Percentiles rank a stretch among this genome's conserved stretches.
These are phyloP conservation scores for Aspergillus amoenus DNA, from an alignment of 2,329 filamentous ascomycete species.

Conservation along the genomic window DNA sequence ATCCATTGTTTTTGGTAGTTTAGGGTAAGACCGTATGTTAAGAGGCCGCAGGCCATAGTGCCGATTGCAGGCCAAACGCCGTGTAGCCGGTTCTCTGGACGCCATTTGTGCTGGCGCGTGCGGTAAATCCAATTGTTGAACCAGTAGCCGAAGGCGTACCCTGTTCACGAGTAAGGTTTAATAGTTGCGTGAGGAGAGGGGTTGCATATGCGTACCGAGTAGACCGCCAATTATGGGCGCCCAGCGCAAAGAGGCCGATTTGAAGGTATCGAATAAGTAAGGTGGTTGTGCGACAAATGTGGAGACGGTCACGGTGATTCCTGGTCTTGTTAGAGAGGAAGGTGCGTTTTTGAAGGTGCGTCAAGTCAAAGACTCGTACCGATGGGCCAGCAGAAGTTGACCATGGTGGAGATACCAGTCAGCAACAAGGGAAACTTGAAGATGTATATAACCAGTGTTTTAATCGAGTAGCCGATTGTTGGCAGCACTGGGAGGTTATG, in stretches of 20 bases:
- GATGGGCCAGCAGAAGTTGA: conserved; percentile 41
- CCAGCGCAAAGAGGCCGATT: conserved; percentile 39
- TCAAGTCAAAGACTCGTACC: conserved; percentile 14
- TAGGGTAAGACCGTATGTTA: conserved; percentile 37
- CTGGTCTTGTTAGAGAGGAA: conserved; percentile 9
- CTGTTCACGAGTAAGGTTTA: conserved; percentile 14
- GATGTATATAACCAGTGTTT: conserved; percentile 25
- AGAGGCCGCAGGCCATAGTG: conserved; percentile 31
- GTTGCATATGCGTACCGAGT: conserved; percentile 20
- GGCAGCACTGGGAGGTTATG: conserved; percentile 26
- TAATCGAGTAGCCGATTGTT: conserved; percentile 26
- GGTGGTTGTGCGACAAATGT: conserved; percentile 34
- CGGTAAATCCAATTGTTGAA: conserved; percentile 37
- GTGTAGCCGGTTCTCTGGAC: conserved; percentile 35
- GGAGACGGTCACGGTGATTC: conserved; percentile 38
- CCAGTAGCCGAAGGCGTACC: conserved; percentile 34
- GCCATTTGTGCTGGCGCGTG: conserved; percentile 24
- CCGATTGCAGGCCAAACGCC: conserved; percentile 35
- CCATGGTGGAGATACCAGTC: conserved; percentile 33
- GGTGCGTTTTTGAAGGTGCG: not conserved
- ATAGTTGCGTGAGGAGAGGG: too few relatives aligned
- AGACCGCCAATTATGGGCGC: conserved; percentile 36
- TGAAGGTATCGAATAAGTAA: conserved; percentile 34
- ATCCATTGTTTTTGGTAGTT: conserved; percentile 37
- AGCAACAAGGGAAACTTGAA: conserved; percentile 33